These are phyloP conservation scores for Myrmaecium sp. DNA, from an alignment of 2,329 filamentous ascomycete species.

Conservation along the genomic window DNA sequence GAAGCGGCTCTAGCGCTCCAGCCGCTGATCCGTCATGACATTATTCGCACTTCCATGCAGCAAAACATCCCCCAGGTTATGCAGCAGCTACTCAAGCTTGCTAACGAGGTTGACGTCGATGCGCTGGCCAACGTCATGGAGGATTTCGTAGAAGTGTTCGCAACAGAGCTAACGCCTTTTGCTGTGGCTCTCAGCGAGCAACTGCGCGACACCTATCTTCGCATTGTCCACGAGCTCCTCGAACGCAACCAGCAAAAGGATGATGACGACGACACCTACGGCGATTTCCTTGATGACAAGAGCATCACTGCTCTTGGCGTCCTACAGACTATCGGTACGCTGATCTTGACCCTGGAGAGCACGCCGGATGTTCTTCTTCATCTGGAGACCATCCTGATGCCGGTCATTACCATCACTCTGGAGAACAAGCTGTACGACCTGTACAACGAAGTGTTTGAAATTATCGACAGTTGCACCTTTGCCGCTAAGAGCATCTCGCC, in stretches of 20 bases:
- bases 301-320: conserved; percentile 94
- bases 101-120: conserved; percentile 96
- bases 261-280: conserved; percentile 61
- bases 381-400: conserved; percentile 91
- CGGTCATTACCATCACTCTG: conserved; percentile 85
- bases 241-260: conserved; percentile 66
- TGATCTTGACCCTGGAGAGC: conserved; percentile 92
- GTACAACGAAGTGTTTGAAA: conserved; percentile 97
- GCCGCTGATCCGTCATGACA: conserved; percentile 85
- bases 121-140: conserved; percentile 98
- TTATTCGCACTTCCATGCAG: conserved; percentile 91
- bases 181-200: conserved; percentile 93
- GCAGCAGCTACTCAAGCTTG: conserved; percentile 93
- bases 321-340: conserved; percentile 88
- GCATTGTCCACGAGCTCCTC: conserved; percentile 80
- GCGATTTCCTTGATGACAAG: conserved; percentile 93
- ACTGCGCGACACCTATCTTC: conserved; percentile 84
- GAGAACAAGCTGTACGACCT: conserved; percentile 97
- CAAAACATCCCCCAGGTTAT: conserved; percentile 97
- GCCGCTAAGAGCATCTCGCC: conserved; percentile 88
- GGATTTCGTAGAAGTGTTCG: conserved; percentile 97
- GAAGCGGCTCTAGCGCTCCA: conserved; percentile 88
- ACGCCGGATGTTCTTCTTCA: conserved; percentile 89
- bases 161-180: conserved; percentile 90
- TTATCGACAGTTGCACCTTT: conserved; percentile 98